Conservation (phyloP, 2,329 filamentous ascomycete genomes). For the Hypoxylon sp. region DNA sequence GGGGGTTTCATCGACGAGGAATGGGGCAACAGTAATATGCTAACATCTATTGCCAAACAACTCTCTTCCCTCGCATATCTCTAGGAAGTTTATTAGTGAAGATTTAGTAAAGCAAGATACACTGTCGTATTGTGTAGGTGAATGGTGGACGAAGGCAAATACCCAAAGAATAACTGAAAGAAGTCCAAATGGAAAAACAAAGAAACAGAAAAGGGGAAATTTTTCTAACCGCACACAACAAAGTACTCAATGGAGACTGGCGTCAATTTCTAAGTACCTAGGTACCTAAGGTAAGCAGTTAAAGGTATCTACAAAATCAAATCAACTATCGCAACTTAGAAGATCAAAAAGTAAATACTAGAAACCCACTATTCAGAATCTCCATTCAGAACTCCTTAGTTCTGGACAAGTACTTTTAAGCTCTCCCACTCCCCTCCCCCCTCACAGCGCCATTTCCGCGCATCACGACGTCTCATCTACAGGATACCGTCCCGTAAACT, state of each 20-base stretch:
- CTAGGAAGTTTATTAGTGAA: background rate
- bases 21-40: background rate
- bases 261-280: constrained; percentile 8
- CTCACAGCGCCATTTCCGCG: background rate
- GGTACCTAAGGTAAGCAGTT: background rate
- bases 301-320: constrained; percentile 11
- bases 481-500: constrained; percentile 75
- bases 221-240: background rate
- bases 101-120: background rate
- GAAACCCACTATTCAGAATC: background rate
- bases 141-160: background rate
- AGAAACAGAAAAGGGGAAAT: background rate
- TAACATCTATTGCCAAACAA: background rate
- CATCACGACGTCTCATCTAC: constrained; percentile 60
- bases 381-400: background rate
- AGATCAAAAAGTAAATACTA: constrained; percentile 5
- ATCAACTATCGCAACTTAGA: background rate
- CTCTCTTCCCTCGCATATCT: background rate
- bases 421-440: too few species aligned
- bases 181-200: background rate
- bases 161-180: background rate
- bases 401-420: background rate
- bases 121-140: background rate
- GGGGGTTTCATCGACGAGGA: background rate
- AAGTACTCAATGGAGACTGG: background rate